These are phyloP conservation scores for Hortiboletus campestris DNA, from an alignment of 768 basidiomycete species.

Conservation along the genomic window DNA sequence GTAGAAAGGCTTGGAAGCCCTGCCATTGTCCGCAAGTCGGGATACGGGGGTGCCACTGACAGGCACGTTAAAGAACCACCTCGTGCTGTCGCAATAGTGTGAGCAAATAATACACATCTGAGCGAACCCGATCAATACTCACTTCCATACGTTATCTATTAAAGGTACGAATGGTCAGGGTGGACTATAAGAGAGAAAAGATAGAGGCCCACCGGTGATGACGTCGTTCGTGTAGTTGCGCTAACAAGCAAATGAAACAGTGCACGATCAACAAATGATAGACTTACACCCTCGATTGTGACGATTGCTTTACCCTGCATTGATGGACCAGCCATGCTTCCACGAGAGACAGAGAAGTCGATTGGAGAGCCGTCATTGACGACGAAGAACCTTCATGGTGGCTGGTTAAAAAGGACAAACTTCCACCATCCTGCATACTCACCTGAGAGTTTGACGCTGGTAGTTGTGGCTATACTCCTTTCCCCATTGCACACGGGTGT, in stretches of 20 bases:
- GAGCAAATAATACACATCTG: background rate
- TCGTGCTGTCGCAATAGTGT: background rate
- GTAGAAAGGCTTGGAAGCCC: background rate
- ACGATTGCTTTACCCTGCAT: background rate
- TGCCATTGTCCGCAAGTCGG: background rate
- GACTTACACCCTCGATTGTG: background rate
- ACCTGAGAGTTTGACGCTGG: background rate
- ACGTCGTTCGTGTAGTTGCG: background rate
- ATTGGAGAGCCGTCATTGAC: conserved; percentile 5
- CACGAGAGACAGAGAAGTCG: conserved; percentile 2
- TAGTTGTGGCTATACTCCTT: background rate
- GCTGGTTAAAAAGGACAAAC: background rate
- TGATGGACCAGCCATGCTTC: background rate
- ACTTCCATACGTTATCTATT: background rate
- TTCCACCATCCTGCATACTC: background rate
- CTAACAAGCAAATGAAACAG: background rate
- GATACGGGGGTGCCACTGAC: background rate
- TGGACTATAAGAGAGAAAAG: background rate
- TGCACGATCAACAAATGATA: too few relatives aligned
- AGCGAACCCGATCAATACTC: background rate
- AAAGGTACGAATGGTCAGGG: too few relatives aligned
- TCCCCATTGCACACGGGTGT: background rate
- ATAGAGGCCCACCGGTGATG: background rate
- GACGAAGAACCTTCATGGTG: background rate
- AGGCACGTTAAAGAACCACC: background rate